A percentile compares a stretch with the other conserved stretches of the same genome.
Evolutionary conservation across 345 rosid genomes (phyloP).

Genomic region (Populus euphratica): DNA sequence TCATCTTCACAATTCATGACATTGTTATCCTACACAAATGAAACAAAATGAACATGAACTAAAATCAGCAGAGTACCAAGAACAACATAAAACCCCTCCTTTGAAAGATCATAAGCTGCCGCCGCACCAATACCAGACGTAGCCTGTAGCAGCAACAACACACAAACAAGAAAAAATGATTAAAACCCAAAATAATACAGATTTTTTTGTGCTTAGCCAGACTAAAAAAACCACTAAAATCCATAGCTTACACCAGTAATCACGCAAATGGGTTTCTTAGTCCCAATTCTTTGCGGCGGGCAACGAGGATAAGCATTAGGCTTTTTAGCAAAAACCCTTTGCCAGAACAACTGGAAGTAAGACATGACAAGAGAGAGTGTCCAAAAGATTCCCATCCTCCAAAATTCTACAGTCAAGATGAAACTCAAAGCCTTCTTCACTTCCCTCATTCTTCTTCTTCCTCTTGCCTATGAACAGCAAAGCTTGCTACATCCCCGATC

Average conservation of each 20-base stretch:
- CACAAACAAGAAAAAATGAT: neutral
- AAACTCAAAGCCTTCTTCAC: slow-evolving; percentile 37
- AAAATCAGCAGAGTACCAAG: slow-evolving; percentile 48
- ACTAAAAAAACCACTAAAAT: neutral
- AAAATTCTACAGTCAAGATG: slow-evolving; percentile 43
- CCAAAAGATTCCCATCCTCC: slow-evolving; percentile 83
- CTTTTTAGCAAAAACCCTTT: slow-evolving; percentile 29
- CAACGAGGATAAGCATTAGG: slow-evolving; percentile 33
- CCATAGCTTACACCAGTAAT: slow-evolving; percentile 65
- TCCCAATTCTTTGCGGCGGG: slow-evolving; percentile 18
- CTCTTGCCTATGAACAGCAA: no score
- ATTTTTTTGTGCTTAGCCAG: neutral
- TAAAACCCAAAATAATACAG: neutral
- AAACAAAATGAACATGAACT: neutral
- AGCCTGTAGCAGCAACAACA: slow-evolving; percentile 44
- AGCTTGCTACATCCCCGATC: no score
- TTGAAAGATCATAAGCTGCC: slow-evolving; percentile 66
- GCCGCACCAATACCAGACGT: slow-evolving; percentile 85
- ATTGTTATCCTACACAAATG: neutral
- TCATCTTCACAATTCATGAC: neutral
- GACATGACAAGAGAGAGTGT: slow-evolving; percentile 46
- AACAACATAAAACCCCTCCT: slow-evolving; percentile 63
- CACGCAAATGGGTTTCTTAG: slow-evolving; percentile 54
- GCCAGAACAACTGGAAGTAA: slow-evolving; percentile 44
- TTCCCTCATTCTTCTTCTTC: neutral